Evolutionary conservation across 805 yeast species (phyloP).

Genomic region (Geotrichum ghanense): DNA sequence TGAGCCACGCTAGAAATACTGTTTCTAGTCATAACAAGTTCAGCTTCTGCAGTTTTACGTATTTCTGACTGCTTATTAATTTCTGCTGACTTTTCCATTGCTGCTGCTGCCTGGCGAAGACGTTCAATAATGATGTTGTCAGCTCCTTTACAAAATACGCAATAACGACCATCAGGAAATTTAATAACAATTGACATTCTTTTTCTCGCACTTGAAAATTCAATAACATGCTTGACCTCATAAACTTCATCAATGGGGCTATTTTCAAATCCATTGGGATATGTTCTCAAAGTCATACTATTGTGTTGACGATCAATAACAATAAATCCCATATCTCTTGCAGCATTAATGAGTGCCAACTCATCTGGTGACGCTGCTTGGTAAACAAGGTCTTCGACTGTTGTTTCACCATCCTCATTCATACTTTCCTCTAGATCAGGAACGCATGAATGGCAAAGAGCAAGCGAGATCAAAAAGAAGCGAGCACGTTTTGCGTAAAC

Average conservation of each 20-base stretch:
- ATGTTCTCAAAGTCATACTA: constrained; percentile 55
- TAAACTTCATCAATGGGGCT: constrained; percentile 58
- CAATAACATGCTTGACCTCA: constrained; percentile 68
- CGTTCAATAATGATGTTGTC: constrained; percentile 80
- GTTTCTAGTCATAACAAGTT: constrained; percentile 39
- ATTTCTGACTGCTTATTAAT: constrained; percentile 43
- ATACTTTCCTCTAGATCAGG: constrained; percentile 34
- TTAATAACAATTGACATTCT: constrained; percentile 84
- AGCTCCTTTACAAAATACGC: constrained; percentile 89
- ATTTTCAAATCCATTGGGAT: constrained; percentile 67
- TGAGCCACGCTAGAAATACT: constrained; percentile 34
- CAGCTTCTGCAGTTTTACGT: constrained; percentile 71
- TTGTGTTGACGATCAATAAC: constrained; percentile 57
- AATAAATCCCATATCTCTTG: constrained; percentile 89
- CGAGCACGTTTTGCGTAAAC: constrained; percentile 60
- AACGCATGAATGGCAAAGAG: constrained; percentile 82
- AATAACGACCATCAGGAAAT: constrained; percentile 65
- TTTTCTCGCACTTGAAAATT: constrained; percentile 78
- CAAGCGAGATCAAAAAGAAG: constrained; percentile 70
- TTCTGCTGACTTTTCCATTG: constrained; percentile 52
- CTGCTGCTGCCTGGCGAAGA: constrained; percentile 46
- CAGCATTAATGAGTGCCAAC: constrained; percentile 85
- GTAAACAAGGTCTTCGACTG: constrained; percentile 48
- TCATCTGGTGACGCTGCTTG: constrained; percentile 98
- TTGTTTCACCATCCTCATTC: constrained; percentile 23